Base-by-base conservation (phyloP, 83 land plant species). In the Isoetes engelmannii region DNA sequence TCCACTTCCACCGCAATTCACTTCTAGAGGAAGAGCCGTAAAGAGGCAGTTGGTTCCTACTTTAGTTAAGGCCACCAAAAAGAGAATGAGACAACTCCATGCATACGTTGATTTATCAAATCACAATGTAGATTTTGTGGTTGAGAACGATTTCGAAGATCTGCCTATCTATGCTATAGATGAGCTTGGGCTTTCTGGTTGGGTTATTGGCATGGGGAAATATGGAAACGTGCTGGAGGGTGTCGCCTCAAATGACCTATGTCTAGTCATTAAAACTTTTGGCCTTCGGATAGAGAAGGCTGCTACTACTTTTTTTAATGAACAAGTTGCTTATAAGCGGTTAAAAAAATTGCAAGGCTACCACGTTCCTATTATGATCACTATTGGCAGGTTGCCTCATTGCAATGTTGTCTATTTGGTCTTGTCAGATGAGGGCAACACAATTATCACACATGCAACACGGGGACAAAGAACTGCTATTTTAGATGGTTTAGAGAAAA, bases 161-260 rank as follows among this genome's bases (percentile, higher is more conserved):
- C 5, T 63, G 5, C 65, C 46, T 43, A 12, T 43, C 12, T 63
- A 63, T 17, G 5, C 42, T 17, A 43, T 63, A 9, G 5, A 7
- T 5, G 65, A 63, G 42, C 42, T 63, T 63, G 65, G 65, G 5
- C 42, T 63, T 63, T 43, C 65, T 5, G 45, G 65, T 43, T 21
- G 65, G 65, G 65, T 63, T 59, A 59, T 59, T 15, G 12, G 61
- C 7, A 7, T 63, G 65, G 65, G 42, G n/a, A 63, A 63, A 5
- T 63, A 28, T 63, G 65, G 42, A 21, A 63, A 63, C 45, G 65
- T 63, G 65, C 47, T 63, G 65, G 45, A 63, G 44, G 65, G 44
- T 10, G 65, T 7, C 42, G 44, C 44, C 45, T 5, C 42, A 12
- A 7, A 21, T 43, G 65, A 47, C 17, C 45, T 63, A 63, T 13